Evolutionary conservation across 257 asterid species (phyloP).

Genomic region (Solanum arcanum): DNA sequence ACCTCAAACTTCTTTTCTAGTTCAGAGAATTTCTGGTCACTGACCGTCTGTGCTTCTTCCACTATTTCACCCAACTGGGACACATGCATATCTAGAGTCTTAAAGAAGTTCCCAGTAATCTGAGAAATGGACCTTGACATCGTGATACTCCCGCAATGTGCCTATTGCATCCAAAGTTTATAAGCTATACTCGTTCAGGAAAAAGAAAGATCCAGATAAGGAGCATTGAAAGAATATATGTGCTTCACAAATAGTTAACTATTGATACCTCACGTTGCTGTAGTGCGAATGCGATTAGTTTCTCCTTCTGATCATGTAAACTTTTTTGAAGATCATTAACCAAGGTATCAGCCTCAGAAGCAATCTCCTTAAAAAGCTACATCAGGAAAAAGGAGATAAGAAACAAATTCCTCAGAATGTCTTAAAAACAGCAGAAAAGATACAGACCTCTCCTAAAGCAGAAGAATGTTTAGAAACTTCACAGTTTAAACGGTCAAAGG

Average conservation of each 20-base stretch:
- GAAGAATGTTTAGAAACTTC: constrained; percentile 84
- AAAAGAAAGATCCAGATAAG: neutral
- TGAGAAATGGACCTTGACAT: constrained; percentile 72
- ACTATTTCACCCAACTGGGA: constrained; percentile 68
- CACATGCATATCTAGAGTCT: constrained; percentile 57
- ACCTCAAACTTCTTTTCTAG: constrained; percentile 95
- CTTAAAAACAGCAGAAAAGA: constrained; percentile 4
- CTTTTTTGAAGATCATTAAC: constrained; percentile 83
- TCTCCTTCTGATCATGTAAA: constrained; percentile 63
- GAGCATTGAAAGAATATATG: neutral
- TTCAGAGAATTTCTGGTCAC: constrained; percentile 62
- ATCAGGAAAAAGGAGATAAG: constrained; percentile 10
- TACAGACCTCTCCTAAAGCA: constrained; percentile 64
- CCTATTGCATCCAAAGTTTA: constrained; percentile 35
- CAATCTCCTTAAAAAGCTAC: constrained; percentile 75
- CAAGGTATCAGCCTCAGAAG: constrained; percentile 75
- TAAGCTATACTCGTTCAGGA: neutral
- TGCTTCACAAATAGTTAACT: neutral
- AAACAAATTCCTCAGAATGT: neutral
- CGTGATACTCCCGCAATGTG: constrained; percentile 70
- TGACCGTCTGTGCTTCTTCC: constrained; percentile 63
- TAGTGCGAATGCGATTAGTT: constrained; percentile 50
- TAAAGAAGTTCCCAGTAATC: constrained; percentile 56
- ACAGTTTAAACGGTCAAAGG: constrained; percentile 61
- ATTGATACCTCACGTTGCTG: constrained; percentile 62